Evolutionary conservation across 225 moss, liverwort and hornwort genomes (phyloP).

Genomic region (Rhytidiadelphus loreus): DNA sequence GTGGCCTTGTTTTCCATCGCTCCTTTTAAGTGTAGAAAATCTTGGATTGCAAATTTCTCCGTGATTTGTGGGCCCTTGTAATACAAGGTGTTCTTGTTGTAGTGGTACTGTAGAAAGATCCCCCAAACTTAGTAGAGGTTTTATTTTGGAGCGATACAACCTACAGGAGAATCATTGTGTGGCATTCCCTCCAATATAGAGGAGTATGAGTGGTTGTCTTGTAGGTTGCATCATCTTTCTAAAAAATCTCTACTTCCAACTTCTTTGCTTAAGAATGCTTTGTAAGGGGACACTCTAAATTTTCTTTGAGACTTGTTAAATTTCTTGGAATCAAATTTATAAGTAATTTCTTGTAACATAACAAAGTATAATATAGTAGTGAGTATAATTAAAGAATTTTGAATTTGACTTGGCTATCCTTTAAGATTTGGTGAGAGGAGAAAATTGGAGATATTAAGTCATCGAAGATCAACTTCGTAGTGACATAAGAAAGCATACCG

Average conservation of each 20-base stretch:
- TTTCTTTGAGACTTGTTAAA: not conserved
- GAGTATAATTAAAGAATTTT: not conserved
- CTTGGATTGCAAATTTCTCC: not conserved
- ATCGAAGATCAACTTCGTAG: not conserved
- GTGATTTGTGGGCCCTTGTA: accelerated
- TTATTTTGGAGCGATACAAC: not conserved
- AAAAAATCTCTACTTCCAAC: too few relatives aligned
- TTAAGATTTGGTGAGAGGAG: too few relatives aligned
- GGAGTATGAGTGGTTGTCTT: accelerated
- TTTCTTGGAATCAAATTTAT: not conserved
- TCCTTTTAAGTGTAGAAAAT: not conserved
- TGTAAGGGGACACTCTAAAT: accelerated
- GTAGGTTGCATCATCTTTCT: not conserved
- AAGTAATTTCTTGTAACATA: not conserved
- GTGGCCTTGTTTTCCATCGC: too few relatives aligned
- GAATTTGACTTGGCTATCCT: not conserved
- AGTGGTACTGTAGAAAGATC: accelerated
- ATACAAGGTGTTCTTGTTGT: accelerated
- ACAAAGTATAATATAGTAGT: not conserved
- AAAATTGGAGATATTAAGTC: not conserved
- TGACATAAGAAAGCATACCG: not conserved
- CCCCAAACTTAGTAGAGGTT: accelerated
- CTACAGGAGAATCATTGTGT: accelerated
- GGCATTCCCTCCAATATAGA: not conserved
- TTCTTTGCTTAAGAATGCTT: not conserved